Evolutionary conservation across 345 rosid genomes (phyloP).

Genomic region (Brassica juncea): DNA sequence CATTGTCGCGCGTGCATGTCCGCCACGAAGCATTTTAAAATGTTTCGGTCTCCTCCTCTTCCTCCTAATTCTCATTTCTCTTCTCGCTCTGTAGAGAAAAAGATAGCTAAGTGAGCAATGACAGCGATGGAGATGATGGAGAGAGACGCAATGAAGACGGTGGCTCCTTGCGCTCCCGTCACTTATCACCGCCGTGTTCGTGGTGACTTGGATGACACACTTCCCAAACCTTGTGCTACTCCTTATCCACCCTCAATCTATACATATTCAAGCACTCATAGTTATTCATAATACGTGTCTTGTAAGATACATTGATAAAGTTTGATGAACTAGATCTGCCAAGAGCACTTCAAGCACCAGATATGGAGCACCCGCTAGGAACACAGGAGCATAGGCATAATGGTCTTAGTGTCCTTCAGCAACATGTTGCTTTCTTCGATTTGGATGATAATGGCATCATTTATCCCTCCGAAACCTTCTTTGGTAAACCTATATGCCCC

Average conservation of each 20-base stretch:
- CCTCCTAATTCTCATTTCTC: not conserved
- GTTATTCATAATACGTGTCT: not conserved
- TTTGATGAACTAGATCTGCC: conserved; percentile 55
- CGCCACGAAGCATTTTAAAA: conserved; percentile 23
- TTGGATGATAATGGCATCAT: conserved; percentile 67
- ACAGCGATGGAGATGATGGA: conserved; percentile 36
- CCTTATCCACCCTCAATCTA: not conserved
- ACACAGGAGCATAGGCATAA: conserved; percentile 56
- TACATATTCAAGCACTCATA: not conserved
- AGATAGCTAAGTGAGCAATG: not conserved
- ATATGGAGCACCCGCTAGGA: conserved; percentile 63
- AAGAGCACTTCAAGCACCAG: conserved; percentile 76
- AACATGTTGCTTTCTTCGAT: conserved; percentile 83
- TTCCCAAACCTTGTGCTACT: conserved; percentile 74
- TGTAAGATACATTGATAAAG: not conserved
- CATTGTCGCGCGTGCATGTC: conserved; percentile 27
- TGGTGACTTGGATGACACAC: conserved; percentile 57
- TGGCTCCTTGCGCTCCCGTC: conserved; percentile 69
- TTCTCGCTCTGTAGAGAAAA: not conserved
- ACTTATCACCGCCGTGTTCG: conserved; percentile 62
- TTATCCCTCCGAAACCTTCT: conserved; percentile 84
- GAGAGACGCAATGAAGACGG: conserved; percentile 56
- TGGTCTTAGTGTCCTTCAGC: conserved; percentile 75
- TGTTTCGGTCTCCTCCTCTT: not conserved
- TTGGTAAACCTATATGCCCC: conserved; percentile 39